Base-by-base conservation (phyloP, 2,329 filamentous ascomycete genomes). In the Epichloe sibirici region DNA sequence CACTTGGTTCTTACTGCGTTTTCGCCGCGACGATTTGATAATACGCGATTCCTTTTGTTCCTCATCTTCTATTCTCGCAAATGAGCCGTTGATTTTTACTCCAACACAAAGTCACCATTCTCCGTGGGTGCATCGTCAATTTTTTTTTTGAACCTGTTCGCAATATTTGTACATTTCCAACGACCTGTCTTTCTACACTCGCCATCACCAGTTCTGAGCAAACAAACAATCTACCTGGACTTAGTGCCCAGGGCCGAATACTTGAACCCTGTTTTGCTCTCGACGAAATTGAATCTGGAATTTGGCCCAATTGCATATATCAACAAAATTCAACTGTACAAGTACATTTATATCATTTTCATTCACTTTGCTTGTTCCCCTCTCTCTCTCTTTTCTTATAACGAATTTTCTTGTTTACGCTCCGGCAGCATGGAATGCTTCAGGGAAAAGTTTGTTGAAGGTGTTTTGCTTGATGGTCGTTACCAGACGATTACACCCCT, bases 401-500 rank as follows among this genome's bases (percentile, higher is more conserved):
- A 54, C 60, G 65, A 50, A 40, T 46, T 48, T 51, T n/a, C 17
- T 39, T 47, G 8, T 34, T 31, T 38, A 25, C 25, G 45, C 38
- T 17, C 49, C 31, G 25, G 28, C 50, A 55, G 63, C 64, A 77
- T 95, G 89, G 88, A 90, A 74, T 95, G 89, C 76, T 81, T 95
- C 76, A 83, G 84, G 73, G 82, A 90, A 72, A 79, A 83, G 65
- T 93, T 95, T 72, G 75, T 82, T 65, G 76, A 82, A 70, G 88
- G 86, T 69, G 81, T 86, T 70, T 73, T 95, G 66, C 83, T 95
- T 66, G 83, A 88, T 67, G 90, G 88, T 69, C 90, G 93, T 60
- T 98, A 93, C 70, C 78, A 87, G 72, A 95, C 90, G 53, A 78
- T 96, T 65, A 88, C 90, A 60, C 90, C 93, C 53, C 86, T 98